These are phyloP conservation scores for Mimosa bimucronata DNA, from an alignment of 306 rosid genomes.

Conservation along the genomic window DNA sequence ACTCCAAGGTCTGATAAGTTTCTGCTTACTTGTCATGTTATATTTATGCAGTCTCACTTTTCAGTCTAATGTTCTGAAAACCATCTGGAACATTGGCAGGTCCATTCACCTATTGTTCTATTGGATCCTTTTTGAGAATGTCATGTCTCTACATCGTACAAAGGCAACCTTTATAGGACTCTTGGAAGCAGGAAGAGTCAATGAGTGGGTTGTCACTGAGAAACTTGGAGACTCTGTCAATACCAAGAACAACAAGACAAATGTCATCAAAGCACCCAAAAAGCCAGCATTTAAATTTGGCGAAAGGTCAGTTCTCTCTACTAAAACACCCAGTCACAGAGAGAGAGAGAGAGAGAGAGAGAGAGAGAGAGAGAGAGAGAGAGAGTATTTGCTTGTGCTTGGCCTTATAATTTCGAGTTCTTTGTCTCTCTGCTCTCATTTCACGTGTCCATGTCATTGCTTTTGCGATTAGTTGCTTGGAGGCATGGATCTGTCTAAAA, in stretches of 20 bases:
- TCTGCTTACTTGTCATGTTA: not conserved
- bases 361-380: not conserved
- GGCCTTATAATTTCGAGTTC: constrained; percentile 15
- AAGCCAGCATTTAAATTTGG: constrained; percentile 65
- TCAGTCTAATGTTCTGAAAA: constrained; percentile 9
- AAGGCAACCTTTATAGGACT: constrained; percentile 92
- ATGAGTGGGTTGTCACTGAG: constrained; percentile 99
- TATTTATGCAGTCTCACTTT: not conserved
- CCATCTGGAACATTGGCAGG: constrained; percentile 52
- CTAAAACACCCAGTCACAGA: not conserved
- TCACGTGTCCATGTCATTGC: constrained; percentile 9
- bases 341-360: not conserved
- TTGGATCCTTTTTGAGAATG: constrained; percentile 99
- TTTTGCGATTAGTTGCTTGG: constrained; percentile 10
- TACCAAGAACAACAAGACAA: constrained; percentile 67
- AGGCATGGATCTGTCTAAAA: not conserved
- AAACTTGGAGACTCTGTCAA: constrained; percentile 85
- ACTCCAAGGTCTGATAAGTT: constrained; percentile 78
- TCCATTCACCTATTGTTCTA: constrained; percentile 94
- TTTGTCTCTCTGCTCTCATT: constrained; percentile 25
- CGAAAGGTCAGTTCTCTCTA: constrained; percentile 59
- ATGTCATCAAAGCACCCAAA: constrained; percentile 55
- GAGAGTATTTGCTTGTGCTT: not conserved
- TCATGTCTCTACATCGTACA: constrained; percentile 96
- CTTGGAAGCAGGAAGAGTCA: constrained; percentile 81